Evolutionary conservation across 176 grass and related monocot genomes (phyloP), one percentile per base, ranked within the genome.

Genomic region (Aegilops bicornis): DNA sequence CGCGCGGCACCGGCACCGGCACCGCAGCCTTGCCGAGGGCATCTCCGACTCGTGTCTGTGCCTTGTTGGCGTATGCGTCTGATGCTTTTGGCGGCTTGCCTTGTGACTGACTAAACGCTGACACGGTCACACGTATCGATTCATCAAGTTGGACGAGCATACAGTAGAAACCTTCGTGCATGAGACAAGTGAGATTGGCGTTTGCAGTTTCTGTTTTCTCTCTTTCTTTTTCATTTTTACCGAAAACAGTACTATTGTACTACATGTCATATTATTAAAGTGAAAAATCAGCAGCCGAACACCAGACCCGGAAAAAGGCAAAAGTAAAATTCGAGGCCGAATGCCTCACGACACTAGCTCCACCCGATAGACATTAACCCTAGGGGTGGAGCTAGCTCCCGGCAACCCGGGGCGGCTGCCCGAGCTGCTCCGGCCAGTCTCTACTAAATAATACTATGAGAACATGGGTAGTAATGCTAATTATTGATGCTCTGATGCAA

Each of bases 1-100:
- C 43, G 56, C 22, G 61, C 37, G 35, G 35, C 35, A 20, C 33
- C 43, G 45, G 45, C 50, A 17, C 47, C 50, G 50, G 69, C 39
- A 23, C 39, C 39, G 62, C 79, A 81, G 61, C 62, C 61, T 66
- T 47, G 62, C 79, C 79, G 39, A 81, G 25, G 79, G 79, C 79
- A 81, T 81, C 79, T 66, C 65, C 77, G 39, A 40, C 39, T 2
- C 43, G 23, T 48, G 72, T 79, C 32, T 11, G n/a, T 25, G 60
- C 63, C 8, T 20, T 27, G n/a, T 80, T 80, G 23, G 78, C 23
- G 24, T 73, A 73, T 73, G 4, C 64, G 23, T 40, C 56, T 40
- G 31, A 6, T 3, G 71, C 39, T 60, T 35, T 78, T 60, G 52
- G 76, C 54, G n/a, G 54, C 52, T 78, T 78, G 76, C 76, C 43